Evolutionary conservation across 2,329 filamentous ascomycete genomes (phyloP).

Genomic region (Zymoseptoria ardabiliae): DNA sequence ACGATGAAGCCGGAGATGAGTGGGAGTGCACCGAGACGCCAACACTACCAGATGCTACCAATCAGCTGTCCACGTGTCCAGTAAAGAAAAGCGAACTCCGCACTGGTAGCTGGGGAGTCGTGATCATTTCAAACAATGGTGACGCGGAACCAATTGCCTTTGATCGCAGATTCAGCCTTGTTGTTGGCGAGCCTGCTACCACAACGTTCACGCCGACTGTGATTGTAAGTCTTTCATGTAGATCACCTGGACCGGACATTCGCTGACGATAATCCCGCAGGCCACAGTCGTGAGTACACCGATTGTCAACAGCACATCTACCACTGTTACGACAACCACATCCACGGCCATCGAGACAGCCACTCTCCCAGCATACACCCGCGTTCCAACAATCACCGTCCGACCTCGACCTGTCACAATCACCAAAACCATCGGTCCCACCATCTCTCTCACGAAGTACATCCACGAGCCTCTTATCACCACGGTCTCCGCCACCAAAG

Average conservation of each 20-base stretch:
- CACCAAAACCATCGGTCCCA: conserved; percentile 22
- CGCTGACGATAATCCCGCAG: conserved; percentile 12
- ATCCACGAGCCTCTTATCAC: conserved; percentile 8
- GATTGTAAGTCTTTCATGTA: conserved; percentile 11
- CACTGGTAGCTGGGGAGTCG: conserved; percentile 37
- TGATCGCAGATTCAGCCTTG: conserved; percentile 35
- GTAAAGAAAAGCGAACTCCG: conserved; percentile 36
- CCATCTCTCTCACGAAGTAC: conserved; percentile 20
- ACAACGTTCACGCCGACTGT: conserved; percentile 14
- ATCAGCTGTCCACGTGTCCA: conserved; percentile 20
- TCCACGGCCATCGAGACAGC: not conserved
- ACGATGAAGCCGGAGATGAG: conserved; percentile 33
- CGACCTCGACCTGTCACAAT: conserved; percentile 15
- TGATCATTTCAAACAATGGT: conserved; percentile 36
- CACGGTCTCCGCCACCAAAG: conserved; percentile 28
- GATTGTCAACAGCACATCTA: not conserved
- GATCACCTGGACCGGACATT: not conserved
- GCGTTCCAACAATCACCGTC: conserved; percentile 1
- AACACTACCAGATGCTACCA: conserved; percentile 2
- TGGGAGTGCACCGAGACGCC: conserved; percentile 7
- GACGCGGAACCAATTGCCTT: conserved; percentile 37
- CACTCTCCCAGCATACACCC: not conserved
- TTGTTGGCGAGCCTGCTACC: conserved; percentile 24
- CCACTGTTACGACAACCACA: not conserved
- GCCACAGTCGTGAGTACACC: conserved; percentile 17